Evolutionary conservation across 768 basidiomycete species (phyloP), one percentile per base, ranked within the genome.

Genomic region (Termitomyces sp.): DNA sequence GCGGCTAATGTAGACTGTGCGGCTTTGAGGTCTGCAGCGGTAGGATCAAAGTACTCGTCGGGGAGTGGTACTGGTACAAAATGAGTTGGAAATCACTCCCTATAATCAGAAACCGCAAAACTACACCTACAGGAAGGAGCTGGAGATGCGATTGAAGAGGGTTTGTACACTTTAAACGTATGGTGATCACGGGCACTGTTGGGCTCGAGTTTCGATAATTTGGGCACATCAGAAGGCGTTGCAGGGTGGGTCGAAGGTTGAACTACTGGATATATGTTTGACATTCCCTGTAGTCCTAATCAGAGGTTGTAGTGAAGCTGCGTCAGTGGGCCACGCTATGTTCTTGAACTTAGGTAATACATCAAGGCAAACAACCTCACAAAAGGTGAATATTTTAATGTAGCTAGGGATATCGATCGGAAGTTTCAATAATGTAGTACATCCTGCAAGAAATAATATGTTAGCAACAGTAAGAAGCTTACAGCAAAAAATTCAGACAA

Each of bases 11-110:
- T 79, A 3, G 80, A 76, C 71, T 92, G 92, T 4, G 87, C 85
- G 3, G 81, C 81, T 67, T 82, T 85, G 61, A 94, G 74, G 69
- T 94, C 92, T 6, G 86, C 80, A 15, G 83, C 66, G 11, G 87
- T 91, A 3, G 88, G 89, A 6, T 79, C 82, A 68, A 92, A 92
- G 70, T 88, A 91, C 3, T 84, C 82, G 65, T 93, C 91, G 2
- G 91, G 84, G 12, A 92, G 72, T 17, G 82, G 77, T 56, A 74
- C 80, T 83, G 71, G 36, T 56, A 43, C 31, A 42, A 4, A 31
- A 32, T 6, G 37, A 36, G n/a, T 12, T 50, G 8, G 55, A 64
- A 59, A 34, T 52, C 46, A 56, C 37, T 48, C 40, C 25, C 12
- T 17, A 31, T 43, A 6, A 17, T 32, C 20, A 34, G 14, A 42